phyloP scores from a whole-genome alignment of 1,284 basidiomycete genomes.

The Jaminaea rosea region DNA sequence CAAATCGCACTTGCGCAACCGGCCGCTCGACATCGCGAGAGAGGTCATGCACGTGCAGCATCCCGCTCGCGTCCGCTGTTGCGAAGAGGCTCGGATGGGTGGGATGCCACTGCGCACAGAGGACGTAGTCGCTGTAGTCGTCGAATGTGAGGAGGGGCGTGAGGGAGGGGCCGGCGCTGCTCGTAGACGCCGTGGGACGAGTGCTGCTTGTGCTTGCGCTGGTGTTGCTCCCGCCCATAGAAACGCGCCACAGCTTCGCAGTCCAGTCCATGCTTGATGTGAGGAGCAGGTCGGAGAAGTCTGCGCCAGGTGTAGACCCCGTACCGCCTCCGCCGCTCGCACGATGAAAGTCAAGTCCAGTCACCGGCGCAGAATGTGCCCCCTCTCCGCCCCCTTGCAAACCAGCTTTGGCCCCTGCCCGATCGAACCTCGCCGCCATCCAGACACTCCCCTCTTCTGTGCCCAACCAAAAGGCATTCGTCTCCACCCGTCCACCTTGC shows the following conservation, averaged over 20 bases:
- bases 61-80: conserved; percentile 83
- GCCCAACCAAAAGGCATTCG: conserved; percentile 88
- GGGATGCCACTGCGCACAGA: conserved; percentile 96
- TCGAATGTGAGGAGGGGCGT: conserved; percentile 60
- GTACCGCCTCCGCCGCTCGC: conserved; percentile 56
- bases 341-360: conserved; percentile 89
- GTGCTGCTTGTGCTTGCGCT: background rate
- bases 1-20: conserved; percentile 54
- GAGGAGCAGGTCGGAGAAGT: conserved; percentile 90
- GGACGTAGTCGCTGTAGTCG: conserved; percentile 96
- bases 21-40: conserved; percentile 73
- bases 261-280: conserved; percentile 49
- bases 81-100: conserved; percentile 88
- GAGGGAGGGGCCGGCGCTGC: background rate
- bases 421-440: conserved; percentile 87
- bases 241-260: conserved; percentile 30
- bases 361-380: conserved; percentile 85
- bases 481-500: too few species aligned
- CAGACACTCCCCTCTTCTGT: conserved; percentile 97
- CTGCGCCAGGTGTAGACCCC: too few species aligned
- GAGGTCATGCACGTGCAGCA: conserved; percentile 93
- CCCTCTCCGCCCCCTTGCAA: conserved; percentile 84
- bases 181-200: background rate
- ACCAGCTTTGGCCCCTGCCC: conserved; percentile 90
- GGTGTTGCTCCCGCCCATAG: conserved; percentile 6